Evolutionary conservation across 495 filamentous ascomycete species (phyloP).

Genomic region (Podospora appendiculata): DNA sequence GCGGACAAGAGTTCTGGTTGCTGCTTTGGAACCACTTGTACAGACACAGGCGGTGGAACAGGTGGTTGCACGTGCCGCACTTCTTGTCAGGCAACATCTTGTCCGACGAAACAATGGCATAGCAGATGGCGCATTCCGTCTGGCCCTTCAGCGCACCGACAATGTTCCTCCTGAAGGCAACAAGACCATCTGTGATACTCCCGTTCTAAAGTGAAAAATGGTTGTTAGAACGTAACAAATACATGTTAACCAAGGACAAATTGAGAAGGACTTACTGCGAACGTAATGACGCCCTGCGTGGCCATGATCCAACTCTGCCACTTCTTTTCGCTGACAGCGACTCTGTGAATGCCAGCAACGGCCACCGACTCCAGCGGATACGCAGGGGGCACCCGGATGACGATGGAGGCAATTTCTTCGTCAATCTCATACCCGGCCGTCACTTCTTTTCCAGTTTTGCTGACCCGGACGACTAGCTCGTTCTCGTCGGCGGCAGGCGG

Average conservation of each 20-base stretch:
- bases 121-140: conserved; percentile 95
- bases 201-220: conserved; percentile 46
- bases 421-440: conserved; percentile 79
- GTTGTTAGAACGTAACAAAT: neutral
- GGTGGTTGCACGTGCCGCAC: conserved; percentile 89
- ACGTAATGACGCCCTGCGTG: conserved; percentile 88
- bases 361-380: conserved; percentile 74
- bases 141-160: conserved; percentile 83
- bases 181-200: conserved; percentile 74
- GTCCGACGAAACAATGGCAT: conserved; percentile 81
- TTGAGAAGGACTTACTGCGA: conserved; percentile 47
- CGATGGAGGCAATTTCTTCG: conserved; percentile 71
- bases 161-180: conserved; percentile 76
- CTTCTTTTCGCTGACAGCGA: conserved; percentile 79
- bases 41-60: conserved; percentile 83
- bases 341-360: conserved; percentile 71
- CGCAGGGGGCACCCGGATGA: conserved; percentile 65
- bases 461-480: conserved; percentile 64
- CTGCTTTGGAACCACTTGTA: conserved; percentile 95
- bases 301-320: conserved; percentile 80
- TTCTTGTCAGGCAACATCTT: conserved; percentile 83
- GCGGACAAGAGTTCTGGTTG: conserved; percentile 78
- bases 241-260: neutral
- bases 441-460: conserved; percentile 60
- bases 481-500: conserved; percentile 55